phyloP scores from a whole-genome alignment of 495 filamentous ascomycete species.

The Parathielavia appendiculata region DNA sequence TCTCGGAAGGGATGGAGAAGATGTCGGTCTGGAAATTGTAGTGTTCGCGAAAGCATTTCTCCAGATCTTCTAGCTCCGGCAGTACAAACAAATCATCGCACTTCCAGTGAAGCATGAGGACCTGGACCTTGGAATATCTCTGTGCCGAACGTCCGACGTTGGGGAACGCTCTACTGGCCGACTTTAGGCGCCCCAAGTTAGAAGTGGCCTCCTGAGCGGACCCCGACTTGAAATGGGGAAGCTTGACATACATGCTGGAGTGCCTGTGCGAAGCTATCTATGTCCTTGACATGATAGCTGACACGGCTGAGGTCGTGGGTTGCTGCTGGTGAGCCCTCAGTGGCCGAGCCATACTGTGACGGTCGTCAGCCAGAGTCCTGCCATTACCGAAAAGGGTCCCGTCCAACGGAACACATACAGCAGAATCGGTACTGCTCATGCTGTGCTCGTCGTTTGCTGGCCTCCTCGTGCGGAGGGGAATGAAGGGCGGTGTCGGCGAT shows the following conservation, averaged over 20 bases:
- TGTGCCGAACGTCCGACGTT: slow-evolving; percentile 39
- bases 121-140: slow-evolving; percentile 49
- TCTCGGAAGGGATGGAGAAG: slow-evolving; percentile 48
- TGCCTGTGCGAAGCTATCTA: slow-evolving; percentile 44
- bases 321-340: slow-evolving; percentile 37
- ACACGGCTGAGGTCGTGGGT: slow-evolving; percentile 51
- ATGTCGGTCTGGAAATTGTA: slow-evolving; percentile 46
- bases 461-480: slow-evolving; percentile 42
- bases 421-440: slow-evolving; percentile 44
- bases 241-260: slow-evolving; percentile 42
- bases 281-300: slow-evolving; percentile 48
- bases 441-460: slow-evolving; percentile 37
- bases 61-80: slow-evolving; percentile 47
- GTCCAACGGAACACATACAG: slow-evolving; percentile 30
- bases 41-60: slow-evolving; percentile 43
- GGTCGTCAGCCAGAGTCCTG: slow-evolving; percentile 19
- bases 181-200: slow-evolving; percentile 29
- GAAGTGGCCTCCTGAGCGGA: not conserved
- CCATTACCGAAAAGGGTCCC: too few relatives aligned
- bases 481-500: slow-evolving; percentile 33
- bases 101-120: slow-evolving; percentile 51
- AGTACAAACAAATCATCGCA: slow-evolving; percentile 51
- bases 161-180: slow-evolving; percentile 47
- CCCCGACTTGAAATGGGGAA: not conserved
- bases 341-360: slow-evolving; percentile 43